Evolutionary conservation across 768 basidiomycete species (phyloP).

Genomic region (Lactarius pseudohatsudake): DNA sequence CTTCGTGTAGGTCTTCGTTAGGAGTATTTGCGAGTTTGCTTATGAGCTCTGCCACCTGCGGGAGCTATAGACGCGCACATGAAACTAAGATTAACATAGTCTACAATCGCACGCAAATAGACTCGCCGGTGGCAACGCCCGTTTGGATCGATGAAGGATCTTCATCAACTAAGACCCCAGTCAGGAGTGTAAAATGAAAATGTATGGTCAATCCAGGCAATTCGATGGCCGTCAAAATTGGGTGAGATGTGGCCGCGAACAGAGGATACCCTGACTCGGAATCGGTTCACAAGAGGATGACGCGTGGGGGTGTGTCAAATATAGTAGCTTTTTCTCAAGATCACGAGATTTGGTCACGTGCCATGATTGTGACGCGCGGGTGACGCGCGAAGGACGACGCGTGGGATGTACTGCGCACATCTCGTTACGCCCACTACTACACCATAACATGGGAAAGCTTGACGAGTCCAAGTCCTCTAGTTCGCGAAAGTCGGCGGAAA

Average conservation of each 20-base stretch:
- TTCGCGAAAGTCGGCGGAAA: slow-evolving; percentile 2
- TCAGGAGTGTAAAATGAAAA: slow-evolving; percentile 31
- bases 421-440: background rate
- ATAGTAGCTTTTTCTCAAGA: slow-evolving; percentile 22
- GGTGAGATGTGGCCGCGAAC: slow-evolving; percentile 15
- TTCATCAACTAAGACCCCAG: slow-evolving; percentile 72
- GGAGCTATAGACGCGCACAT: slow-evolving; percentile 50
- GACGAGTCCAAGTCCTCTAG: background rate
- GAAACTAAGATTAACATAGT: slow-evolving; percentile 26
- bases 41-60: slow-evolving; percentile 81
- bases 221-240: slow-evolving; percentile 12
- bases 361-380: background rate
- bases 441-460: slow-evolving; percentile 2
- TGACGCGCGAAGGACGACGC: background rate
- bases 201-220: background rate
- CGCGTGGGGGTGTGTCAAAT: slow-evolving; percentile 14
- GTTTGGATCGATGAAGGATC: slow-evolving; percentile 85
- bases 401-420: background rate
- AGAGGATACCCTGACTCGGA: slow-evolving; percentile 9
- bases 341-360: slow-evolving; percentile 13
- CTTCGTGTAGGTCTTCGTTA: slow-evolving; percentile 67
- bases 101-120: slow-evolving; percentile 21
- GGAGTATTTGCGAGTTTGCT: slow-evolving; percentile 61
- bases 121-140: slow-evolving; percentile 73
- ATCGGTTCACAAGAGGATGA: slow-evolving; percentile 18